phyloP scores from a whole-genome alignment of 2,329 filamentous ascomycete species.

The Penicillium freii region DNA sequence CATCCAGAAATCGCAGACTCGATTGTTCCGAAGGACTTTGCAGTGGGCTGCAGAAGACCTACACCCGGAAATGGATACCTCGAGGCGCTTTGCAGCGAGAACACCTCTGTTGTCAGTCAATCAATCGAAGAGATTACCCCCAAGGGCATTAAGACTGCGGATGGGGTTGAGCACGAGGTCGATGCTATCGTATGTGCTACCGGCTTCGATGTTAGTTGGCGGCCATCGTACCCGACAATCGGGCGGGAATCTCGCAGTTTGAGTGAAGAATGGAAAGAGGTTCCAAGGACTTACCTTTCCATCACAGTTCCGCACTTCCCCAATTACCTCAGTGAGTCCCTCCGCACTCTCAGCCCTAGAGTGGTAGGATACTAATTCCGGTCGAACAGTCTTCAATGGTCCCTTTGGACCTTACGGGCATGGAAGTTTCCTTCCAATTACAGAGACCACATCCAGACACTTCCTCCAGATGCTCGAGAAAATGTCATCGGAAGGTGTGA shows the following conservation, averaged over 20 bases:
- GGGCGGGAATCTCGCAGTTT: slow-evolving; percentile 1
- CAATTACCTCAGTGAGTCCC: slow-evolving; percentile 25
- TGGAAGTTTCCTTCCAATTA: slow-evolving; percentile 28
- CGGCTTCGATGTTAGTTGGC: slow-evolving; percentile 11
- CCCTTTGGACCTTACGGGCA: slow-evolving; percentile 28
- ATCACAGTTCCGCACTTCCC: slow-evolving; percentile 23
- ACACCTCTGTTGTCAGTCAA: slow-evolving; percentile 45
- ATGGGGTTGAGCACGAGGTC: slow-evolving; percentile 17
- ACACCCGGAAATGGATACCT: slow-evolving; percentile 25
- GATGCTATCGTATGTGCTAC: slow-evolving; percentile 21
- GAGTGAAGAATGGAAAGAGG: slow-evolving; percentile 10
- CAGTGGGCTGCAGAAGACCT: slow-evolving; percentile 21
- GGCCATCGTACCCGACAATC: slow-evolving; percentile 6
- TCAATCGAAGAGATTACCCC: slow-evolving; percentile 38
- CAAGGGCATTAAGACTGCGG: slow-evolving; percentile 32
- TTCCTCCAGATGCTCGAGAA: slow-evolving; percentile 25
- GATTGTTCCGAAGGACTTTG: slow-evolving; percentile 11
- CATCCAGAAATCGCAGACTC: slow-evolving; percentile 13
- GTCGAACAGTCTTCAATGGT: slow-evolving; percentile 17
- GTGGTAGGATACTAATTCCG: neutral
- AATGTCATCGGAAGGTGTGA: slow-evolving; percentile 18
- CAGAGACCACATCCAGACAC: slow-evolving; percentile 23
- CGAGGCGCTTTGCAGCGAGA: slow-evolving; percentile 9
- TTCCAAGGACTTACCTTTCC: slow-evolving; percentile 17
- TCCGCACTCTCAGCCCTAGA: neutral